These are phyloP conservation scores for Populus tomentosa DNA, from an alignment of 441 rosid species.

Conservation along the genomic window DNA sequence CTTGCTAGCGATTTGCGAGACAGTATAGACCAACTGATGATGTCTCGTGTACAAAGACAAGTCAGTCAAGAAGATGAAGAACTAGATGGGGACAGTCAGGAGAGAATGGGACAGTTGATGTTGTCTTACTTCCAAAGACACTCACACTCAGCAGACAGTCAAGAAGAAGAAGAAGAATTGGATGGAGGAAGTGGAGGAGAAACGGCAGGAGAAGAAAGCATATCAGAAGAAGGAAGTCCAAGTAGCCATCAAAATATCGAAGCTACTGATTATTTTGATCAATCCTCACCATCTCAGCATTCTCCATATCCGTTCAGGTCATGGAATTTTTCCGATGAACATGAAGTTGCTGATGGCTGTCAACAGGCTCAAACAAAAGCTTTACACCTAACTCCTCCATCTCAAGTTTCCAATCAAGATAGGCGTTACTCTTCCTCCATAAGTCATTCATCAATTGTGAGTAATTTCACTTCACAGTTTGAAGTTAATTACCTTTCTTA, in stretches of 20 bases:
- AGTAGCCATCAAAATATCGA: conserved; percentile 24
- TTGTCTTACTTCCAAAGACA: conserved; percentile 33
- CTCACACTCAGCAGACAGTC: conserved; percentile 19
- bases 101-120: conserved; percentile 32
- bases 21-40: conserved; percentile 61
- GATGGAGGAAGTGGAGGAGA: conserved; percentile 18
- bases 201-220: conserved; percentile 23
- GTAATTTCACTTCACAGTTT: conserved; percentile 14
- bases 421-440: conserved; percentile 26
- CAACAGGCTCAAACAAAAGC: conserved; percentile 24
- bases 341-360: conserved; percentile 32
- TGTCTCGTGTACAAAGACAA: conserved; percentile 39
- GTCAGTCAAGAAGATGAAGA: conserved; percentile 31
- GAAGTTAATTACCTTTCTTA: background rate
- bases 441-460: conserved; percentile 43
- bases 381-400: conserved; percentile 20
- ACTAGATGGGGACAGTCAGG: conserved; percentile 24
- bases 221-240: conserved; percentile 23
- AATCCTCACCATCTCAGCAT: conserved; percentile 33
- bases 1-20: conserved; percentile 57
- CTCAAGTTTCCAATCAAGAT: conserved; percentile 29
- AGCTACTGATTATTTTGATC: conserved; percentile 28
- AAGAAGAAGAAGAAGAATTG: conserved; percentile 10
- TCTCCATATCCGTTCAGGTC: conserved; percentile 36
- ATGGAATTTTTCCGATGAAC: conserved; percentile 50